Conservation (phyloP, 495 filamentous ascomycete species). For the Neurospora sp. region DNA sequence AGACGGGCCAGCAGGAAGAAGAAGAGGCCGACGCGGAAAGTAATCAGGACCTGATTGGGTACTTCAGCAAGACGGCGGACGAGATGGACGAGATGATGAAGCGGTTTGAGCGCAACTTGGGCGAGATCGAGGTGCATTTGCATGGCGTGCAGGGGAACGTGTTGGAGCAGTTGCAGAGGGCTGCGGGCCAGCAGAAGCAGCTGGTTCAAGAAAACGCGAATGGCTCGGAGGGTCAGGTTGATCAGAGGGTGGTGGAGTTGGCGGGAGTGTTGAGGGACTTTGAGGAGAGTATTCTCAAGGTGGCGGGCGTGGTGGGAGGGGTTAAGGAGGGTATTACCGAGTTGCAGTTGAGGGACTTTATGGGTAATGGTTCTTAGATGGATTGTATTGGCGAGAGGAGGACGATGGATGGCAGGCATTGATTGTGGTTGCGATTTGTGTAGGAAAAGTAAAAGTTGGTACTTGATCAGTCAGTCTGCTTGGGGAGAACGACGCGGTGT, state of each 20-base stretch:
- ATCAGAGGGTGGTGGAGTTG: constrained; percentile 40
- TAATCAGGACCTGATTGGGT: constrained; percentile 59
- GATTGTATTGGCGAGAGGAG: not conserved
- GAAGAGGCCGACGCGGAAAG: constrained; percentile 45
- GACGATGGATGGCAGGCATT: too few species aligned
- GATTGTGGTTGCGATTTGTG: not conserved
- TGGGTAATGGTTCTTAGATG: constrained; percentile 17
- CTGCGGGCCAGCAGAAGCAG: constrained; percentile 37
- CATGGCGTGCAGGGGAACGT: constrained; percentile 62
- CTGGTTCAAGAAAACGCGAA: constrained; percentile 23
- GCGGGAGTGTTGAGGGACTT: constrained; percentile 64
- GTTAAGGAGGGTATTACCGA: constrained; percentile 63
- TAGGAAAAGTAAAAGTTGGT: not conserved
- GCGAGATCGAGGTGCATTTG: constrained; percentile 77
- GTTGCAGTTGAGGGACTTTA: constrained; percentile 49
- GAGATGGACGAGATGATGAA: constrained; percentile 59
- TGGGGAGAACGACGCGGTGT: not conserved
- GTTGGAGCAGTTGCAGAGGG: constrained; percentile 58
- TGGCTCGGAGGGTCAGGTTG: constrained; percentile 6
- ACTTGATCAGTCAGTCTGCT: not conserved
- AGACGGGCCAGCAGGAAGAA: constrained; percentile 5
- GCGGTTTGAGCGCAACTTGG: constrained; percentile 56
- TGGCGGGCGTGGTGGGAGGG: constrained; percentile 59
- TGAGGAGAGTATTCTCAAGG: constrained; percentile 65
- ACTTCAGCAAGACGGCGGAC: constrained; percentile 63